These are phyloP conservation scores for Nepenthes mirabilis DNA, from an alignment of 148 eudicot species.

Conservation along the genomic window DNA sequence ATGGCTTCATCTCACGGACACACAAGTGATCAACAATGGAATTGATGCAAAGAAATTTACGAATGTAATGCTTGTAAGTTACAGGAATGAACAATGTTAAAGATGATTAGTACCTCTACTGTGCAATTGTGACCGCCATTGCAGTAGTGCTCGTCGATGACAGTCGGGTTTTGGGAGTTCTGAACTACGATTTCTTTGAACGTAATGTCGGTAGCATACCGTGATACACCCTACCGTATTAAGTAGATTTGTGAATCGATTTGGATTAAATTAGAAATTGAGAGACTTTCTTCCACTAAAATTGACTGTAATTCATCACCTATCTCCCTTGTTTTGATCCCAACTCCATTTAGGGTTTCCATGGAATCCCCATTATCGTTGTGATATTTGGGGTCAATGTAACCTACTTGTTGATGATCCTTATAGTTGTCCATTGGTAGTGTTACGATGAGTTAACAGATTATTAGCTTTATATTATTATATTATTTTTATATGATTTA, in stretches of 20 bases:
- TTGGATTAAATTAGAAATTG: background rate
- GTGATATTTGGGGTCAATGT: too few species aligned
- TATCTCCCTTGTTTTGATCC: constrained; percentile 72
- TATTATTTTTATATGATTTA: too few species aligned
- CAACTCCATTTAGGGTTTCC: constrained; percentile 20
- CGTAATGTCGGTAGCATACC: constrained; percentile 51
- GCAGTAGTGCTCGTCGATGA: constrained; percentile 75
- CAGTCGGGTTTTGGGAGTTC: constrained; percentile 70
- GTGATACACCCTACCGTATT: constrained; percentile 71
- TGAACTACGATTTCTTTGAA: constrained; percentile 56
- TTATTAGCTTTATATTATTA: too few species aligned
- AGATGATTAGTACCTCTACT: constrained; percentile 19
- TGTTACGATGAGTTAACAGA: too few species aligned
- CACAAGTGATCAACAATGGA: background rate
- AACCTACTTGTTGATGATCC: too few species aligned
- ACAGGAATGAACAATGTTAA: background rate
- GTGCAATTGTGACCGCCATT: constrained; percentile 40
- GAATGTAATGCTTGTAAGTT: background rate
- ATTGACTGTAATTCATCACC: background rate
- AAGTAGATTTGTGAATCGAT: background rate
- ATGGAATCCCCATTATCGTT: too few species aligned
- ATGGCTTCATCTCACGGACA: constrained; percentile 21
- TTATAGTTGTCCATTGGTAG: too few species aligned
- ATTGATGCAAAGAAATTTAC: background rate
- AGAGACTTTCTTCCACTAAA: background rate